Evolutionary conservation across 208 protist genomes (phyloP).

Genomic region (Vickermania ingenoplastis): DNA sequence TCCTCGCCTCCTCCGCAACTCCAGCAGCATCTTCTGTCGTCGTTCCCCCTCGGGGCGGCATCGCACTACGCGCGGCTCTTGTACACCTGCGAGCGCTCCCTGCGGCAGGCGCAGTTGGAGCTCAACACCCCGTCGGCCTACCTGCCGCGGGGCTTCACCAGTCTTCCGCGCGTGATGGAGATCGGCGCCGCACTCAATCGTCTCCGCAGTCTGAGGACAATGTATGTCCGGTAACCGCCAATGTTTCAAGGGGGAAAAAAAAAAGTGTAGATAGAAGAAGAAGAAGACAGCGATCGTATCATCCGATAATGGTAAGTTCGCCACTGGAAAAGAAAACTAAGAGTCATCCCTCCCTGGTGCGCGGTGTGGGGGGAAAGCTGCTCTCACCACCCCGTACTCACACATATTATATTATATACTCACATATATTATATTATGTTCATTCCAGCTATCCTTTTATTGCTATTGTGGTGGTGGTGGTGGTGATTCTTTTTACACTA

Average conservation of each 20-base stretch:
- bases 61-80: constrained; percentile 23
- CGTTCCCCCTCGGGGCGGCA: constrained; percentile 1
- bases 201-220: constrained; percentile 50
- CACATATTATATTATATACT: too few relatives aligned
- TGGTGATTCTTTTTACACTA: too few relatives aligned
- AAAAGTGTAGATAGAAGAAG: neutral
- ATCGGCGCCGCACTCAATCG: constrained; percentile 86
- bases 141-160: constrained; percentile 55
- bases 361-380: neutral
- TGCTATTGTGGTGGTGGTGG: too few relatives aligned
- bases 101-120: constrained; percentile 44
- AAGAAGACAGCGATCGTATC: neutral
- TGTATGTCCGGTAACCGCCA: constrained; percentile 2
- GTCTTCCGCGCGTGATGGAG: constrained; percentile 70
- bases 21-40: neutral
- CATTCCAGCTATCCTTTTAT: too few relatives aligned
- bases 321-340: neutral
- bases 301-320: neutral
- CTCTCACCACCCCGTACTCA: neutral
- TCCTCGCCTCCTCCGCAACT: neutral
- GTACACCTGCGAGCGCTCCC: constrained; percentile 23
- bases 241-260: neutral
- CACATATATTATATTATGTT: too few relatives aligned
- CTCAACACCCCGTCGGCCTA: constrained; percentile 48
- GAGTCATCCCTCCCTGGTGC: neutral